These are phyloP conservation scores for barrel medic (Medicago truncatula) DNA, from an alignment of 306 rosid genomes.

Conservation along the genomic window DNA sequence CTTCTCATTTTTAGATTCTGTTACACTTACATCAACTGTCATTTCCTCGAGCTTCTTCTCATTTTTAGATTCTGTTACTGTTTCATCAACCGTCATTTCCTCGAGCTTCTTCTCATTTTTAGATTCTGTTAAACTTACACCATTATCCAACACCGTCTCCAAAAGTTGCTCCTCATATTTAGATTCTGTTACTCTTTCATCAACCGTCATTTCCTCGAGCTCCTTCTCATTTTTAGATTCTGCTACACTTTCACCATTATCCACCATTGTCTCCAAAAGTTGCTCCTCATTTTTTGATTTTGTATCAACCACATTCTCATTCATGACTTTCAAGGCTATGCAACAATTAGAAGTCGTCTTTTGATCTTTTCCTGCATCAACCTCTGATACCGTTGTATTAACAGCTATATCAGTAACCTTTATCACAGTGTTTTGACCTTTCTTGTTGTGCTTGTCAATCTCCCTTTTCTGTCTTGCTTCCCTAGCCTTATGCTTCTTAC, in stretches of 20 bases:
- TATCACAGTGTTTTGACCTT: conserved; percentile 25
- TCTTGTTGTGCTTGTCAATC: conserved; percentile 26
- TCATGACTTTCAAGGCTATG: conserved; percentile 22
- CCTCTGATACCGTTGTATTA: conserved; percentile 24
- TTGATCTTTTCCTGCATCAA: conserved; percentile 33
- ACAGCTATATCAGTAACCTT: neutral
- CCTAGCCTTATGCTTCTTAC: conserved; percentile 74
- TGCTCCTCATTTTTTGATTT: conserved; percentile 30
- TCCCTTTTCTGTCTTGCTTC: conserved; percentile 43
- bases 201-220: neutral
- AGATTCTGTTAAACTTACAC: neutral
- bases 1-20: conserved; percentile 21
- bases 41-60: neutral
- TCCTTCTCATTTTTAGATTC: neutral
- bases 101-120: neutral
- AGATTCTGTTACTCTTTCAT: conserved; percentile 21
- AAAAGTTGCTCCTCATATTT: conserved; percentile 11
- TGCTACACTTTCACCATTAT: no score
- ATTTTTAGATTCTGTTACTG: neutral
- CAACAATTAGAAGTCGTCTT: neutral
- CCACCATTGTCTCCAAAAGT: no score
- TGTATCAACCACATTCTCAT: neutral
- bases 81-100: neutral
- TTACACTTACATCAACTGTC: neutral
- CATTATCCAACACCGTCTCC: neutral